Conservation (phyloP, 2,329 filamentous ascomycete genomes). For the Talaromyces atroroseus region DNA sequence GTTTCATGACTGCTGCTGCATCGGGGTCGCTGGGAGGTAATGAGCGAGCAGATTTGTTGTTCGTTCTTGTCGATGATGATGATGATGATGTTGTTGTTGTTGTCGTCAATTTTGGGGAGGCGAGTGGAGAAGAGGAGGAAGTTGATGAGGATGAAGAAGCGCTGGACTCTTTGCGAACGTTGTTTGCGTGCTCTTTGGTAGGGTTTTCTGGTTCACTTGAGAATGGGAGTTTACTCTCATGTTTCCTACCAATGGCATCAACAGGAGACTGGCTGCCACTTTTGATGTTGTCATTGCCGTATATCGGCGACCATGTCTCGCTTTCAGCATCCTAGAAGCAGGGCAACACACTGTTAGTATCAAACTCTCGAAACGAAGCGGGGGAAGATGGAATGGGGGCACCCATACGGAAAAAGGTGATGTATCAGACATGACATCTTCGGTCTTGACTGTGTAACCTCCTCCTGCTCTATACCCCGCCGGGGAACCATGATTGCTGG, state of each 20-base stretch:
- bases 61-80: not conserved
- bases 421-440: slow-evolving; percentile 12
- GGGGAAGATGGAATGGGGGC: not conserved
- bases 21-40: slow-evolving; percentile 6
- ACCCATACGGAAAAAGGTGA: slow-evolving; percentile 13
- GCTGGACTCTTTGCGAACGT: slow-evolving; percentile 9
- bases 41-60: not conserved
- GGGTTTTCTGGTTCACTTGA: not conserved
- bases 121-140: slow-evolving; percentile 6
- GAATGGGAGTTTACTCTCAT: not conserved
- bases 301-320: slow-evolving; percentile 12
- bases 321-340: slow-evolving; percentile 11
- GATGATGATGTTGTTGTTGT: not conserved
- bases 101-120: slow-evolving; percentile 4
- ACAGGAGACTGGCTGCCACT: slow-evolving; percentile 8
- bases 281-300: slow-evolving; percentile 8
- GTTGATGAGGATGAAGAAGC: slow-evolving; percentile 4
- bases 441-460: slow-evolving; percentile 11
- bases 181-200: not conserved
- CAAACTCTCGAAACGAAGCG: not conserved
- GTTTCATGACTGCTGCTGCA: slow-evolving; percentile 27
- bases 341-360: not conserved
- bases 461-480: slow-evolving; percentile 3
- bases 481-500: slow-evolving; percentile 3
- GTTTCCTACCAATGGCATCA: not conserved